Evolutionary conservation across 495 filamentous ascomycete species (phyloP).

Genomic region (Lepraria neglecta): DNA sequence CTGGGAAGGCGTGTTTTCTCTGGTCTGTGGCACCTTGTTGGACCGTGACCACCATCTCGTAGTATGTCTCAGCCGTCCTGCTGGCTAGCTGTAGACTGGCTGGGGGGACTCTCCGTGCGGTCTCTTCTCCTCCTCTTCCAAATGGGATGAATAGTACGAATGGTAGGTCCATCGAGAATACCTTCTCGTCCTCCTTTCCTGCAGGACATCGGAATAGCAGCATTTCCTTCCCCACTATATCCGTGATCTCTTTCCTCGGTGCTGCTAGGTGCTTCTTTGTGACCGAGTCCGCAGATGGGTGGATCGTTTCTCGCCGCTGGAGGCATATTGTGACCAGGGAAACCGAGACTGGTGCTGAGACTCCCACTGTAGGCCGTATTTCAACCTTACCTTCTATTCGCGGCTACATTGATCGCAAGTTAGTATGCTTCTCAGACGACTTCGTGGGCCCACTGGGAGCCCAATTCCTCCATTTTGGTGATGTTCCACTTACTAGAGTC

Average conservation of each 20-base stretch:
- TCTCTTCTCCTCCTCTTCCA: conserved; percentile 80
- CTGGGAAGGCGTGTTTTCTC: conserved; percentile 84
- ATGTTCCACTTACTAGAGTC: conserved; percentile 65
- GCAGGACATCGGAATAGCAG: conserved; percentile 78
- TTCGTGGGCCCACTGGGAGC: background rate
- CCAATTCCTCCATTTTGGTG: background rate
- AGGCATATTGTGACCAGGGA: conserved; percentile 93
- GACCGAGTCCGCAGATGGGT: conserved; percentile 88
- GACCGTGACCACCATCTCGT: conserved; percentile 92
- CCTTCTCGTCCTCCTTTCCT: conserved; percentile 76
- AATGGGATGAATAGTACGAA: conserved; percentile 97
- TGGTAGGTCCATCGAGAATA: conserved; percentile 94
- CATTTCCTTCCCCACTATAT: conserved; percentile 93
- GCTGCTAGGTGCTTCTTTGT: conserved; percentile 88
- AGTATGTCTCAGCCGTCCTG: conserved; percentile 90
- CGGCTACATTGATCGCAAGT: conserved; percentile 51
- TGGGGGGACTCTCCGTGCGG: conserved; percentile 80
- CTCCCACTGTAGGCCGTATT: conserved; percentile 77
- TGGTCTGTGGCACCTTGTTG: conserved; percentile 83
- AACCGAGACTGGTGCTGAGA: conserved; percentile 79
- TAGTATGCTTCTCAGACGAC: background rate
- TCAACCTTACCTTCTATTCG: conserved; percentile 97
- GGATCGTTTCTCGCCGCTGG: conserved; percentile 89
- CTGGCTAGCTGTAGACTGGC: conserved; percentile 86
- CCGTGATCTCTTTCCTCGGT: conserved; percentile 82